Evolutionary conservation across 805 yeast species (phyloP).

Genomic region (Candida montana): DNA sequence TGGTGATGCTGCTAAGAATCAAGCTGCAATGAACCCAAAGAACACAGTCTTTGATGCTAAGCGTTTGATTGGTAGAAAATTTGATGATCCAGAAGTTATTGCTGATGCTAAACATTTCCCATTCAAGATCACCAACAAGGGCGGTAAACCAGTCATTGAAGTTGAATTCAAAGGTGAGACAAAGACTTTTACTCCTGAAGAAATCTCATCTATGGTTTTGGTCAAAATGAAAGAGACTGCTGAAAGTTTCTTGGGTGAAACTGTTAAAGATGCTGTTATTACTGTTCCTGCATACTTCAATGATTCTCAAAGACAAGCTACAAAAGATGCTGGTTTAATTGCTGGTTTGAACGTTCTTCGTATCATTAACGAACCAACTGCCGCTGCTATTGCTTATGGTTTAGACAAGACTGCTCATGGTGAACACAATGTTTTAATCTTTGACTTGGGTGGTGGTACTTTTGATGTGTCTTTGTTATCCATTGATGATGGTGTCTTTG

Average conservation of each 20-base stretch:
- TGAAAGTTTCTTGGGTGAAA: constrained; percentile 76
- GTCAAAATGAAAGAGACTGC: constrained; percentile 92
- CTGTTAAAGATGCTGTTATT: constrained; percentile 85
- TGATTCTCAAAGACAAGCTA: constrained; percentile 97
- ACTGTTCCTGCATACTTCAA: constrained; percentile 97
- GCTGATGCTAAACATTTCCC: constrained; percentile 86
- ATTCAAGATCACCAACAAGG: constrained; percentile 69
- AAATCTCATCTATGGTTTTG: constrained; percentile 88
- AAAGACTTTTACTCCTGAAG: constrained; percentile 88
- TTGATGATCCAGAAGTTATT: constrained; percentile 71
- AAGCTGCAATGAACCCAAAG: constrained; percentile 92
- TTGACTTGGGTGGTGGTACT: constrained; percentile 99
- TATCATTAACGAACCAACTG: constrained; percentile 95
- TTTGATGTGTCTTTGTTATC: constrained; percentile 93
- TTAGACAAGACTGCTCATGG: constrained; percentile 56
- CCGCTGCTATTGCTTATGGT: constrained; percentile 99
- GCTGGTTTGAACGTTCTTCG: constrained; percentile 93
- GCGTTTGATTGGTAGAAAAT: constrained; percentile 86
- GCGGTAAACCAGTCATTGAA: constrained; percentile 81
- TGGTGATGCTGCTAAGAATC: constrained; percentile 98
- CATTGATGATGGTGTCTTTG: constrained; percentile 94
- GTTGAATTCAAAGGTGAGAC: constrained; percentile 87
- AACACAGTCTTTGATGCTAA: constrained; percentile 96
- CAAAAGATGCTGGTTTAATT: constrained; percentile 95
- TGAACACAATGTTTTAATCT: constrained; percentile 87